Evolutionary conservation across 768 basidiomycete species (phyloP).

Genomic region (Daedaleopsis sinensis): DNA sequence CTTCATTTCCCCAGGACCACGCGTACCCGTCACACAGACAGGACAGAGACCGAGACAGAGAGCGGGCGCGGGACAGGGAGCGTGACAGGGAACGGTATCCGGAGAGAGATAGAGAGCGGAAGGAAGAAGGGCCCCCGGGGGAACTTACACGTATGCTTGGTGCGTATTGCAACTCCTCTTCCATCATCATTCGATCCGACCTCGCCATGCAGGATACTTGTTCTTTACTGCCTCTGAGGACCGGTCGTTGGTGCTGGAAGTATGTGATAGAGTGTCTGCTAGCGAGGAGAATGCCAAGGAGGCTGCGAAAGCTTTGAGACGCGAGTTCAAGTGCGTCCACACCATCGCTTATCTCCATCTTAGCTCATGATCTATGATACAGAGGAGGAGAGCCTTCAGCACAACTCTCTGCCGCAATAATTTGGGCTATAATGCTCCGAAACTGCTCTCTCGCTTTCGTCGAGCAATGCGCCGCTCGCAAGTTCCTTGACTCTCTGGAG

Average conservation of each 20-base stretch:
- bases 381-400: conserved; percentile 78
- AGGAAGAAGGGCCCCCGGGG: conserved; percentile 48
- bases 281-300: conserved; percentile 80
- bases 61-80: conserved; percentile 39
- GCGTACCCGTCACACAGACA: conserved; percentile 14
- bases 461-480: conserved; percentile 67
- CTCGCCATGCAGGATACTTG: conserved; percentile 55
- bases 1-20: conserved; percentile 17
- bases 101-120: conserved; percentile 42
- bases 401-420: conserved; percentile 74
- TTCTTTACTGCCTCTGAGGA: conserved; percentile 82
- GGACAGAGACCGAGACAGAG: conserved; percentile 41
- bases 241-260: conserved; percentile 80
- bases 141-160: conserved; percentile 77
- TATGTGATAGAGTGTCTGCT: conserved; percentile 80
- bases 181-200: background rate
- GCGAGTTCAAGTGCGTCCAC: conserved; percentile 79
- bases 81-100: conserved; percentile 41
- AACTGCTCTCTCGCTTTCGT: conserved; percentile 79
- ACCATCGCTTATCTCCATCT: conserved; percentile 18
- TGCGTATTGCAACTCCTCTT: conserved; percentile 29
- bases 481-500: conserved; percentile 80
- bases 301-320: conserved; percentile 77
- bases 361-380: conserved; percentile 10
- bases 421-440: conserved; percentile 91